Base-by-base conservation (phyloP, 768 basidiomycete species). In the Termitomyces titanicus region DNA sequence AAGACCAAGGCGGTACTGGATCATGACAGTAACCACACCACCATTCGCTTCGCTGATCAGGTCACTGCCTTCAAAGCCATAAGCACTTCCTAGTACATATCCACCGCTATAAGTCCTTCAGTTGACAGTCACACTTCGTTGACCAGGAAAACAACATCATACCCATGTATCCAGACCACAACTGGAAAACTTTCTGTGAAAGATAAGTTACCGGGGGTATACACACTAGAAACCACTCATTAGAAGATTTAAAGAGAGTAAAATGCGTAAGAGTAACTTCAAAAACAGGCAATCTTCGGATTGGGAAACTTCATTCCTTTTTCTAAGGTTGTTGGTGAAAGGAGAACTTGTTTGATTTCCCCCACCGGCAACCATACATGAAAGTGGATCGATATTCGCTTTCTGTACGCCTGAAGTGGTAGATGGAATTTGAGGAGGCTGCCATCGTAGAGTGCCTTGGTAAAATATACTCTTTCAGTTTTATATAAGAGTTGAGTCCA, bases 101-200 rank as follows among this genome's bases (percentile, higher is more conserved):
- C 73, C 72, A 15, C 66, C 69, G 1, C 70, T 72, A 13, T n/a
- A 29, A 33, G 31, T 15, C 25, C 29, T 18, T 44, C 24, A 29
- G 47, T 29, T 24, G 49, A 15, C n/a, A n/a, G n/a, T 5, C 22
- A n/a, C 22, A 18, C 18, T 35, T 12, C 24, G 27, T 35, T n/a
- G n/a, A n/a, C 31, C 34, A 18, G 42, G 59, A n/a, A n/a, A 24
- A 18, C n/a, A 57, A 64, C 37, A 49, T 47, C 33, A 3, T 37
- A 76, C 63, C 74, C 75, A 59, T 78, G 74, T 24, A 79, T 77
- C 72, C 73, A 79, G 33, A 77, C 66, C 3, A 79, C 63, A 2
- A 74, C 72, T 4, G 77, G 77, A 0, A 78, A 60, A 5, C 66
- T 55, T 34, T 64, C 64, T 58, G 6, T 63, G 57, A 5, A 60